Percentiles rank a stretch among this genome's conserved stretches.
These are phyloP conservation scores for Pholiota adiposa DNA, from an alignment of 1,284 basidiomycete species.

Conservation along the genomic window DNA sequence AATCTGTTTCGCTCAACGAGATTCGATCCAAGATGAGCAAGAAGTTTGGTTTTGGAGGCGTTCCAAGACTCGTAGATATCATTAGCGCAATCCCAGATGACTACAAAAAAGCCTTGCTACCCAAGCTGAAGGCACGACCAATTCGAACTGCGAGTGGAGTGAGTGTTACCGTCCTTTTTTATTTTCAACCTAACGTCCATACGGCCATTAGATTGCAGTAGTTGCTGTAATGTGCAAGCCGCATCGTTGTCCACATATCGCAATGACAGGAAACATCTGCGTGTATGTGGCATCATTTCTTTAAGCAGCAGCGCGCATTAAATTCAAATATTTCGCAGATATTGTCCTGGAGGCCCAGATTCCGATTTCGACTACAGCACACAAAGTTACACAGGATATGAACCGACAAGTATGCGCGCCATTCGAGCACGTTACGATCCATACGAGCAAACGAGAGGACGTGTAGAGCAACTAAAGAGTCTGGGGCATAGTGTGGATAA, in stretches of 20 bases:
- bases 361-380: conserved; percentile 99
- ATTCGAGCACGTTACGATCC: conserved; percentile 98
- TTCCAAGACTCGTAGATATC: conserved; percentile 95
- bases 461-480: conserved; percentile 94
- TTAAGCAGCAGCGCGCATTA: not conserved
- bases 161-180: conserved; percentile 34
- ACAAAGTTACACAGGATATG: conserved; percentile 96
- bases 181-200: conserved; percentile 7
- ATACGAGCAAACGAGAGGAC: conserved; percentile 95
- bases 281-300: conserved; percentile 62
- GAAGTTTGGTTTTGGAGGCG: conserved; percentile 84
- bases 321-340: conserved; percentile 51
- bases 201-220: conserved; percentile 94
- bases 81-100: conserved; percentile 98
- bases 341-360: conserved; percentile 98
- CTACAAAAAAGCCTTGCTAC: conserved; percentile 90
- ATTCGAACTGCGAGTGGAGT: conserved; percentile 98
- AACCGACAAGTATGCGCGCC: conserved; percentile 98
- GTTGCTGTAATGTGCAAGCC: conserved; percentile 99
- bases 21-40: conserved; percentile 90
- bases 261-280: conserved; percentile 99
- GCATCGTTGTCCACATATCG: conserved; percentile 99
- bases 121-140: conserved; percentile 92
- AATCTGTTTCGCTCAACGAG: conserved; percentile 85
- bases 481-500: conserved; percentile 98